phyloP scores from a whole-genome alignment of 169 alveolate genomes.

The Plasmodium knowlesi region DNA sequence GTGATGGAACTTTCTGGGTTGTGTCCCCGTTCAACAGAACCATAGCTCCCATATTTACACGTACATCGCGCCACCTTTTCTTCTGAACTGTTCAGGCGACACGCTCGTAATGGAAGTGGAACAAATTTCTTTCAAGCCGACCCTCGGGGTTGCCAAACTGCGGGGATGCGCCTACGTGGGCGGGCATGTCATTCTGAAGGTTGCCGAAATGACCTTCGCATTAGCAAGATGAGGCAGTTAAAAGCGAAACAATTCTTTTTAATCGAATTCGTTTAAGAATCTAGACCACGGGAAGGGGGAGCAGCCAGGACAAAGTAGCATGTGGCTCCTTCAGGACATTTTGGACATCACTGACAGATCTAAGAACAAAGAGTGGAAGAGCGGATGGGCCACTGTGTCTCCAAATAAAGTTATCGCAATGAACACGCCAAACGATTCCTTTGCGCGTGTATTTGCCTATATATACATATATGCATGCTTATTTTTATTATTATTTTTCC shows the following conservation, averaged over 20 bases:
- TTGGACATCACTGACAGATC: slow-evolving; percentile 67
- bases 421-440: background rate
- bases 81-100: slow-evolving; percentile 76
- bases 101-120: slow-evolving; percentile 81
- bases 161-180: slow-evolving; percentile 78
- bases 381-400: background rate
- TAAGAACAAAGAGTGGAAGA: background rate
- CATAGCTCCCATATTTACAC: background rate
- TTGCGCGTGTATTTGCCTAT: background rate
- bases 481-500: slow-evolving; percentile 3
- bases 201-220: slow-evolving; percentile 80
- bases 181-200: slow-evolving; percentile 75
- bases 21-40: background rate
- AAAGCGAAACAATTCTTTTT: background rate
- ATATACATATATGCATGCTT: background rate
- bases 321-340: slow-evolving; percentile 19
- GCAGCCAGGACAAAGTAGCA: background rate
- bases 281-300: background rate
- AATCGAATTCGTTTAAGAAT: slow-evolving; percentile 26
- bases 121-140: slow-evolving; percentile 73
- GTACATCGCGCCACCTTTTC: background rate
- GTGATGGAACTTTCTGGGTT: background rate
- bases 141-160: slow-evolving; percentile 81
- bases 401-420: background rate
- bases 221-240: slow-evolving; percentile 45